Conservation (phyloP, 225 moss, liverwort and hornwort genomes). For the Pseudisothecium myosuroides region DNA sequence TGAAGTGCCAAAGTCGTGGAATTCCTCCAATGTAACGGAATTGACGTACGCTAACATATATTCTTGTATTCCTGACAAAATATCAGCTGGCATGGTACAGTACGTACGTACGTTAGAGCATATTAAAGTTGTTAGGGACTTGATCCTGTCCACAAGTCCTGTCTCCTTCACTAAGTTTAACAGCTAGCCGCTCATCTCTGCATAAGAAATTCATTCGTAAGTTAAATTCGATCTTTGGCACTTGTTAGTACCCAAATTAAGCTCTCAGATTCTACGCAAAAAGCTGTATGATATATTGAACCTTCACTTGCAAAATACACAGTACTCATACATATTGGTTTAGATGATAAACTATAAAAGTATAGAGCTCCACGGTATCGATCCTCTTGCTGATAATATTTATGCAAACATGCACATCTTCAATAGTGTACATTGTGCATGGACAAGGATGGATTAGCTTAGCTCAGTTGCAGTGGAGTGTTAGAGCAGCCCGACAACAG, state of each 20-base stretch:
- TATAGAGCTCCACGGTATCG: background rate
- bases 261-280: background rate
- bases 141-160: background rate
- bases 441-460: background rate
- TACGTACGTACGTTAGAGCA: too few species aligned
- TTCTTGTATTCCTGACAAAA: background rate
- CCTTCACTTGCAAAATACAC: background rate
- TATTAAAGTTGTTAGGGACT: background rate
- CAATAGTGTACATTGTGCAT: background rate
- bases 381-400: background rate
- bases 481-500: too few species aligned
- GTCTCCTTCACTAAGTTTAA: background rate
- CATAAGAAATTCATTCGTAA: background rate
- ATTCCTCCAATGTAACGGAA: too few species aligned
- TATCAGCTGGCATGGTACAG: background rate
- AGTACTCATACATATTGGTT: background rate
- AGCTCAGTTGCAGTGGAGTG: background rate
- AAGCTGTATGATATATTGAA: background rate
- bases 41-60: background rate
- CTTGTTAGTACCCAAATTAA: background rate
- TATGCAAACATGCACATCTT: too few species aligned
- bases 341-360: background rate
- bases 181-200: background rate
- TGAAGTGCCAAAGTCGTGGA: background rate
- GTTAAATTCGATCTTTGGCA: too few species aligned